A percentile compares a stretch with the other conserved stretches of the same genome.
Evolutionary conservation across 768 basidiomycete species (phyloP).

Genomic region (Termitomyces sp.): DNA sequence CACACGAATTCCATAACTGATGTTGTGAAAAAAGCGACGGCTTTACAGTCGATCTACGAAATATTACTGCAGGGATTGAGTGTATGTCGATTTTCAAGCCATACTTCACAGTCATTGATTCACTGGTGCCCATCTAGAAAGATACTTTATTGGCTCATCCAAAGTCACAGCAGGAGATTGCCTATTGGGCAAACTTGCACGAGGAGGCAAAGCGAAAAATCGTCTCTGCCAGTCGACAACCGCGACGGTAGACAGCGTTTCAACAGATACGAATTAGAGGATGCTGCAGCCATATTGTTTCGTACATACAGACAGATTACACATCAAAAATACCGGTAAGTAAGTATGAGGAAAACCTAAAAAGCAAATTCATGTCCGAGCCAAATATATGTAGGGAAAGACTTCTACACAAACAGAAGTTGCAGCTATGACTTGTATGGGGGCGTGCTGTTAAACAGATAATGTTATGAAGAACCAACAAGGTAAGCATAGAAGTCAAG

Average conservation of each 20-base stretch:
- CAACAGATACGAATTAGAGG: neutral
- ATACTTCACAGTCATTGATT: neutral
- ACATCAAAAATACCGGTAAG: neutral
- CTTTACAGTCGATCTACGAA: conserved; percentile 71
- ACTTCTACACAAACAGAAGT: neutral
- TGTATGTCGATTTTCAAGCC: conserved; percentile 36
- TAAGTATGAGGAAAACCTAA: neutral
- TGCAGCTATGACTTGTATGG: conserved; percentile 12
- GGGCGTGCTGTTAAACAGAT: conserved; percentile 3
- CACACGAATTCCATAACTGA: conserved; percentile 71
- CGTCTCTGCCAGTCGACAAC: conserved; percentile 34
- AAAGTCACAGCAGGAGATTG: conserved; percentile 81
- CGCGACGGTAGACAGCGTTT: conserved; percentile 1
- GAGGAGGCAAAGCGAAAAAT: conserved; percentile 69
- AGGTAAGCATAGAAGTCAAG: neutral
- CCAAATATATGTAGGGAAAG: neutral
- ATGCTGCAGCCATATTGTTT: neutral
- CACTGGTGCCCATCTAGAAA: conserved; percentile 34
- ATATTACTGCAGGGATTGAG: conserved; percentile 68
- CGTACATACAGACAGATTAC: conserved; percentile 6
- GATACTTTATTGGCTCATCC: conserved; percentile 73
- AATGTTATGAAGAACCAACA: neutral
- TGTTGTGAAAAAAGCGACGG: conserved; percentile 53
- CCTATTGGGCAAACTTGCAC: conserved; percentile 82
- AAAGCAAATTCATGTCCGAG: neutral